Percentiles rank a stretch among this genome's conserved stretches.
These are phyloP conservation scores for Brassica rapa DNA, from an alignment of 345 rosid genomes.

Conservation along the genomic window DNA sequence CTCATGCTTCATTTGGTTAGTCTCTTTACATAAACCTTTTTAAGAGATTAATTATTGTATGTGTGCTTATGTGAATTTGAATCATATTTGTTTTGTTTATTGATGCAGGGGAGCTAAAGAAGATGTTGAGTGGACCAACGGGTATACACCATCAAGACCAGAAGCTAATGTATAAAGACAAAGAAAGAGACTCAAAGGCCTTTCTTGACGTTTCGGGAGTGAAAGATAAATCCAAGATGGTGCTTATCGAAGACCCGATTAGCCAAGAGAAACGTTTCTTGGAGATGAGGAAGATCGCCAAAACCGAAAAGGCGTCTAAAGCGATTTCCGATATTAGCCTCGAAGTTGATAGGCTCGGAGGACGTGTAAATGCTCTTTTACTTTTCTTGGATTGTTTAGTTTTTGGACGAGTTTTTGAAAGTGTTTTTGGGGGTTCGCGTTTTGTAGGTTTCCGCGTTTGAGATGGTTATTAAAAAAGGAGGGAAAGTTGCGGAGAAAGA, in stretches of 20 bases:
- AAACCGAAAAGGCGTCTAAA: slow-evolving; percentile 86
- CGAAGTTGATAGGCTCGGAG: slow-evolving; percentile 85
- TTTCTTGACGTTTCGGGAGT: slow-evolving; percentile 89
- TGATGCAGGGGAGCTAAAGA: slow-evolving; percentile 91
- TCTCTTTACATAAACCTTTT: not conserved
- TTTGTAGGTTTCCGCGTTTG: slow-evolving; percentile 80
- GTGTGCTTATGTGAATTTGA: not conserved
- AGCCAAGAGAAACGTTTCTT: slow-evolving; percentile 84
- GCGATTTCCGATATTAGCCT: slow-evolving; percentile 86
- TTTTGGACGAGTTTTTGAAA: not conserved
- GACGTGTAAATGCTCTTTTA: slow-evolving; percentile 52
- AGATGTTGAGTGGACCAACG: slow-evolving; percentile 82
- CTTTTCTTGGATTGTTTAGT: not conserved
- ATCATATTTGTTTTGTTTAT: not conserved
- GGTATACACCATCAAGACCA: slow-evolving; percentile 94
- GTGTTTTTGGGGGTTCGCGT: not conserved
- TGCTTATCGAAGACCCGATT: slow-evolving; percentile 78
- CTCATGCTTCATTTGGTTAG: slow-evolving; percentile 93
- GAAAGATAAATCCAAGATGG: slow-evolving; percentile 88
- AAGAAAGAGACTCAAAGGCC: slow-evolving; percentile 89
- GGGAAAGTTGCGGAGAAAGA: slow-evolving; percentile 79
- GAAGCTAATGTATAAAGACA: slow-evolving; percentile 83
- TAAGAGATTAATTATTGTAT: not conserved
- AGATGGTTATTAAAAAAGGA: slow-evolving; percentile 66
- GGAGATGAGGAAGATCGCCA: slow-evolving; percentile 83